Percentiles rank a stretch among this genome's conserved stretches.
Conservation (phyloP, 225 moss, liverwort and hornwort genomes). For the Anthoceros angustus region DNA sequence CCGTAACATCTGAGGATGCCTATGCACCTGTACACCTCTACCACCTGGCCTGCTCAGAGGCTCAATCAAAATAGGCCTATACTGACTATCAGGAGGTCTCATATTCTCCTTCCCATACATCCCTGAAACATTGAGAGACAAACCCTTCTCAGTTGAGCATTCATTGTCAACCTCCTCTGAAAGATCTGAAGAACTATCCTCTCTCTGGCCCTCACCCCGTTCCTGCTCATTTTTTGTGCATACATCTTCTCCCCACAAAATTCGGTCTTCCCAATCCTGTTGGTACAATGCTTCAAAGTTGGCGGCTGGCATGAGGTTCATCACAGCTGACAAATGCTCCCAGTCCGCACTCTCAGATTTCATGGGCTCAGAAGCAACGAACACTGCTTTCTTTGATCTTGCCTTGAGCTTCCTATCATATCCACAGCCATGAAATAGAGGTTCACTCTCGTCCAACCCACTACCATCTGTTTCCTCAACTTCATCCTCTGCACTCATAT, state of each 20-base stretch:
- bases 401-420: constrained; percentile 19
- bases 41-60: constrained; percentile 34
- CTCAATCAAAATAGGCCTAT: constrained; percentile 53
- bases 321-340: constrained; percentile 36
- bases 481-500: constrained; percentile 18
- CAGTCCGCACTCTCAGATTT: constrained; percentile 31
- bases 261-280: constrained; percentile 76
- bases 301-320: constrained; percentile 42
- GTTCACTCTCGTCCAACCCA: constrained; percentile 29
- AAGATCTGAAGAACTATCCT: constrained; percentile 8
- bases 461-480: constrained; percentile 31
- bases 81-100: constrained; percentile 11
- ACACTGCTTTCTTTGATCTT: constrained; percentile 36
- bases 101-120: background rate
- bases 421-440: constrained; percentile 12
- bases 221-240: constrained; percentile 14
- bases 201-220: constrained; percentile 4
- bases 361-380: constrained; percentile 53
- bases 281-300: constrained; percentile 82
- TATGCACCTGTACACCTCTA: constrained; percentile 13
- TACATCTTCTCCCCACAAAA: constrained; percentile 48
- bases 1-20: constrained; percentile 88
- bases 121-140: background rate
- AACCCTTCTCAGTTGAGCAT: no score
- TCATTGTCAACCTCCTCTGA: constrained; percentile 3